Conservation (phyloP, 306 rosid genomes). For the Betula pendula region DNA sequence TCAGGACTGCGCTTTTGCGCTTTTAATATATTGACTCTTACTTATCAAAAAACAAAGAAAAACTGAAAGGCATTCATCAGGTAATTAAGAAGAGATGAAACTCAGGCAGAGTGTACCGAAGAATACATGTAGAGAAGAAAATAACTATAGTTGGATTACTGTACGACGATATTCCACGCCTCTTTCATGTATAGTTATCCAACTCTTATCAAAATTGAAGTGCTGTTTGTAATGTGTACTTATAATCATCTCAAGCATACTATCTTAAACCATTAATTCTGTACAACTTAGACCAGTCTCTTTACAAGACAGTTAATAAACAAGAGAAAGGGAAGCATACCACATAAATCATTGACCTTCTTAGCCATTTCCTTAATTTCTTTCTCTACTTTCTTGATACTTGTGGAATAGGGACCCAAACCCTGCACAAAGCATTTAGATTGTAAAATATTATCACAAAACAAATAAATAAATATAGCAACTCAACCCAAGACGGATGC, state of each 20-base stretch:
- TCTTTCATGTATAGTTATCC: not conserved
- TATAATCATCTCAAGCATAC: not conserved
- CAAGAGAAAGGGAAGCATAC: slow-evolving; percentile 36
- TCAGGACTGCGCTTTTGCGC: no score
- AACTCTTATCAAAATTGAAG: not conserved
- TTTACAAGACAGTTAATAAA: slow-evolving; percentile 11
- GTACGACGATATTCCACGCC: not conserved
- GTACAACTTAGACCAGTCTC: not conserved
- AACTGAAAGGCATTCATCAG: not conserved
- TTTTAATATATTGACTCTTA: no score
- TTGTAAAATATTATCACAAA: not conserved
- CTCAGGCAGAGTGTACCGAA: not conserved
- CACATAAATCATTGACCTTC: slow-evolving; percentile 90
- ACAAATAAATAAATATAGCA: not conserved
- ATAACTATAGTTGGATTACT: not conserved
- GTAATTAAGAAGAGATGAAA: not conserved
- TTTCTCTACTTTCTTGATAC: slow-evolving; percentile 82
- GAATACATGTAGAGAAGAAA: not conserved
- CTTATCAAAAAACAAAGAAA: no score
- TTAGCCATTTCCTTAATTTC: slow-evolving; percentile 97
- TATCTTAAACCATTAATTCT: not conserved
- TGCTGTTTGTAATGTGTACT: not conserved
- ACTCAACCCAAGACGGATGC: not conserved
- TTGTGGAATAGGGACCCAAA: slow-evolving; percentile 86
- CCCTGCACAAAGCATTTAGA: slow-evolving; percentile 57